Evolutionary conservation across 2,329 filamentous ascomycete species (phyloP), one percentile per base, ranked within the genome.

Genomic region (Fusarium devonianum): DNA sequence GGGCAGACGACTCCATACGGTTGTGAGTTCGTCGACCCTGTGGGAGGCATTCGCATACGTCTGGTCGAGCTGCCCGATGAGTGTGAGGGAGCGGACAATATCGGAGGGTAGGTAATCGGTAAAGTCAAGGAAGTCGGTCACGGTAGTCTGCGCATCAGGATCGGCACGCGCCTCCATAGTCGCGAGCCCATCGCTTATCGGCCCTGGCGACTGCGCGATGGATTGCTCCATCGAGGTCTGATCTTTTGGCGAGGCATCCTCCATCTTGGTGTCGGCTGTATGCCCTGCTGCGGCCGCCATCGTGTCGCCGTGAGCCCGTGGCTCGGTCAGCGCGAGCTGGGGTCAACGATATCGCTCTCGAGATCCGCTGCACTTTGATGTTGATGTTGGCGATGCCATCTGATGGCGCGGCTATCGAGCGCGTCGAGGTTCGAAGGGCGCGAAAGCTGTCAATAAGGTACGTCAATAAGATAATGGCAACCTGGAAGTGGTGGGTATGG

Each of bases 91-190:
- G 48, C 86, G 82, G 54, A 80, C 75, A 63, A 88, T 80, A 65
- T 88, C 86, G 39, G 84, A 82, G 9, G 85, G 84, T 1, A 88
- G 78, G 69, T 88, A 86, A 68, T 89, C 86, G 60, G 84, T 87
- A 58, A 85, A 85, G 67, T 88, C 85, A 67, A 88, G 80, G 66
- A 87, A 88, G 69, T 88, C 85, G 51, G 83, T 86, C 13, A 87
- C 80, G n/a, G 84, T 87, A 6, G 85, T 84, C 62, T 87, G 84
- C 18, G 83, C 83, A 73, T 88, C 85, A 5, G 85, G 85, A 56
- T 88, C 85, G 42, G 78, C 77, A 58, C 81, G 80, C 67, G 80
- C 73, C 49, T 76, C 74, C 53, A 82, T 73, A 2, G 77, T 65
- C 53, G 52, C 45, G 23, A 64, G 49, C 21, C 47, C 39, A 32